Conservation (phyloP, 495 filamentous ascomycete genomes). For the Pseudotulostoma volvatum region DNA sequence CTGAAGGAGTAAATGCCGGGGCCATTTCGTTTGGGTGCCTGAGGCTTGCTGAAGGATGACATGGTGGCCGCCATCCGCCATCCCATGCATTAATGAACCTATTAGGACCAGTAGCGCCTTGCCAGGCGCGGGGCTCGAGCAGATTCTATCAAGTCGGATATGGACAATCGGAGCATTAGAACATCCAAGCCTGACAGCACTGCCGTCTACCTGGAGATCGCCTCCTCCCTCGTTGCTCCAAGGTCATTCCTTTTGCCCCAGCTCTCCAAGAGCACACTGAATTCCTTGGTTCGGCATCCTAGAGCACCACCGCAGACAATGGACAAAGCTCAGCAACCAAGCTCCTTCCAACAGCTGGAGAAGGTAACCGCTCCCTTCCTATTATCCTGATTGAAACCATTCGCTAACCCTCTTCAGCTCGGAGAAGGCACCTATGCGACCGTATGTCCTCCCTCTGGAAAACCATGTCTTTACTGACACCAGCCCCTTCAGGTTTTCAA, state of each 20-base stretch:
- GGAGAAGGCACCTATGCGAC: conserved; percentile 99
- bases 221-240: conserved; percentile 23
- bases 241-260: conserved; percentile 21
- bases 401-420: conserved; percentile 33
- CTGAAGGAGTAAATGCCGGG: neutral
- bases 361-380: conserved; percentile 33
- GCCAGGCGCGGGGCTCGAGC: neutral
- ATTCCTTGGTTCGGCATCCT: conserved; percentile 1
- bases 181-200: neutral
- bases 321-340: conserved; percentile 81
- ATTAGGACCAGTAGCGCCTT: neutral
- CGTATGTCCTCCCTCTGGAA: conserved; percentile 44
- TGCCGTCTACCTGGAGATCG: conserved; percentile 11
- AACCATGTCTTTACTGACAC: too few species aligned
- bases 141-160: conserved; percentile 6
- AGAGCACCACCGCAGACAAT: conserved; percentile 29
- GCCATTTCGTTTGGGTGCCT: neutral
- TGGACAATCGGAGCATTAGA: conserved; percentile 10
- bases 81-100: neutral
- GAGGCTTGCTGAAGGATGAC: neutral
- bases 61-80: too few species aligned
- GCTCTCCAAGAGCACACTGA: conserved; percentile 8
- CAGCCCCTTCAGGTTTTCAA: conserved; percentile 96
- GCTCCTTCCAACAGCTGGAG: conserved; percentile 96
- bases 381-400: neutral